phyloP scores from a whole-genome alignment of 2,329 filamentous ascomycete species.

The Penicillium sp. region DNA sequence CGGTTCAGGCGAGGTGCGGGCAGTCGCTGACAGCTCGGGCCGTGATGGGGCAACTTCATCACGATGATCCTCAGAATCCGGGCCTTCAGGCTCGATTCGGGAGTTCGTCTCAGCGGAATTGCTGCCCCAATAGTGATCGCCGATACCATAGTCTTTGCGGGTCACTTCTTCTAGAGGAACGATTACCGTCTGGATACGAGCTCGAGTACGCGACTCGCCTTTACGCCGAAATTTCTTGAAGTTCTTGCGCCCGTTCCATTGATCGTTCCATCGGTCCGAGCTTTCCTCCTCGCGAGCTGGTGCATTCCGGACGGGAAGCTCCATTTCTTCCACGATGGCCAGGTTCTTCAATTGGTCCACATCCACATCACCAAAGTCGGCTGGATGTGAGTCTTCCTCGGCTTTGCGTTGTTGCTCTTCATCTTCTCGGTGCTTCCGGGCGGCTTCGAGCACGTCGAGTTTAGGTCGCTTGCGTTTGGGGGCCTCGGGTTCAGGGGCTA shows the following conservation, averaged over 20 bases:
- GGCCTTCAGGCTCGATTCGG: conserved; percentile 13
- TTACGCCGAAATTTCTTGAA: conserved; percentile 70
- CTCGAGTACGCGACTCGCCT: conserved; percentile 31
- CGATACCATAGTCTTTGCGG: conserved; percentile 62
- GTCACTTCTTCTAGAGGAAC: conserved; percentile 63
- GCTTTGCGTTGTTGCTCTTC: conserved; percentile 41
- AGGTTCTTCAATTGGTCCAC: conserved; percentile 64
- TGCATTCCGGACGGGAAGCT: conserved; percentile 42
- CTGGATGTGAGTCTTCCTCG: conserved; percentile 49
- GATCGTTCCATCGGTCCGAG: conserved; percentile 66
- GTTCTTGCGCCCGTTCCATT: conserved; percentile 90
- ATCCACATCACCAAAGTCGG: conserved; percentile 54
- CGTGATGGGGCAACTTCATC: conserved; percentile 5
- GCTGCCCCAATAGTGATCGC: conserved; percentile 61
- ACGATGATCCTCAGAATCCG: conserved; percentile 9
- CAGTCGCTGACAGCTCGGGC: conserved; percentile 8
- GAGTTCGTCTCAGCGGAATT: conserved; percentile 22
- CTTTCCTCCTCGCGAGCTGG: conserved; percentile 31
- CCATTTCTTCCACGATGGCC: conserved; percentile 68
- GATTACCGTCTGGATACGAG: conserved; percentile 50
- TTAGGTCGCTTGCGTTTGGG: conserved; percentile 48
- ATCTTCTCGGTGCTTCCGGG: conserved; percentile 48
- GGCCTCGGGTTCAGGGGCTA: conserved; percentile 22
- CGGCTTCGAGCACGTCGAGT: conserved; percentile 60
- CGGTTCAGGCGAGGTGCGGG: conserved; percentile 9